Percentiles rank a stretch among this genome's conserved stretches.
phyloP scores from a whole-genome alignment of 179 eudicot species.

The Camellia oleifera region DNA sequence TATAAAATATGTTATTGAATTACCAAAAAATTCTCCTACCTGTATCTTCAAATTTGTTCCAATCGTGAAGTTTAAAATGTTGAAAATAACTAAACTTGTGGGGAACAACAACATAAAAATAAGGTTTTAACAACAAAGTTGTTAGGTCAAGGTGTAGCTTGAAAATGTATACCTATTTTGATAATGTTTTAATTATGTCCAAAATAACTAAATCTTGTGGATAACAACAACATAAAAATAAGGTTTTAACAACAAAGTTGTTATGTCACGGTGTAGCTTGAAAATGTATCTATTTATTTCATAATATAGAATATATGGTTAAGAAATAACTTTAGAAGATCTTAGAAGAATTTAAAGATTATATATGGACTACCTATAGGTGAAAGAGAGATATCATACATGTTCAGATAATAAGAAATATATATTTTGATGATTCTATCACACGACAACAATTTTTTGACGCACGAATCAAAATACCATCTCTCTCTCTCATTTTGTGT shows the following conservation, averaged over 20 bases:
- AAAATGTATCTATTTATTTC: too few species aligned
- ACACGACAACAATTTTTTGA: too few species aligned
- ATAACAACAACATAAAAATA: too few species aligned
- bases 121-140: slow-evolving; percentile 14
- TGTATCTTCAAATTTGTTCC: neutral
- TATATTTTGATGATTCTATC: neutral
- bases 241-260: too few species aligned
- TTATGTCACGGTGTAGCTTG: too few species aligned
- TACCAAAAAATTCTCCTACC: neutral
- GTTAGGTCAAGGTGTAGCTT: slow-evolving; percentile 16
- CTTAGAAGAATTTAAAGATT: neutral
- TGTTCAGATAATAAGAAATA: neutral
- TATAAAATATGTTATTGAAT: neutral
- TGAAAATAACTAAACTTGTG: slow-evolving; percentile 17
- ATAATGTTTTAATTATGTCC: neutral
- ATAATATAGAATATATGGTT: neutral
- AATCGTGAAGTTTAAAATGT: neutral
- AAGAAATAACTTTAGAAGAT: neutral
- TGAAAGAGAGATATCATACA: neutral
- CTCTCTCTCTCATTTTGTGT: neutral
- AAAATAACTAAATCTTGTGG: too few species aligned
- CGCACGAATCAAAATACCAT: too few species aligned
- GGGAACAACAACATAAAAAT: slow-evolving; percentile 17
- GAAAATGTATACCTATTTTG: neutral
- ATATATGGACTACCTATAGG: neutral